Evolutionary conservation across 192 early-diverging fungal species (phyloP).

Genomic region (Backusella westeae): DNA sequence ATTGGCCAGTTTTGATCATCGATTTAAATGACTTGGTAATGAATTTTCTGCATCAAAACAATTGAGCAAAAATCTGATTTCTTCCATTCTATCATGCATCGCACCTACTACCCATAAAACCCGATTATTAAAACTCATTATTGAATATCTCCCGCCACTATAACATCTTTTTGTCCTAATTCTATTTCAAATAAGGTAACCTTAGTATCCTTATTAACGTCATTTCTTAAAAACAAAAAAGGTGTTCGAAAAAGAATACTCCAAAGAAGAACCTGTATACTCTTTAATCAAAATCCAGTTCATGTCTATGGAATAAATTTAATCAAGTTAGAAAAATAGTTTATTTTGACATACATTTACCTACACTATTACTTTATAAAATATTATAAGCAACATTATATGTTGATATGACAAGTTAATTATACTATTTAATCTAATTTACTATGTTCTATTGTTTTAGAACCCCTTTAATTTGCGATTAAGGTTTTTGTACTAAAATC

Average conservation of each 20-base stretch:
- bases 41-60: conserved; percentile 1
- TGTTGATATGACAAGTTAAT: no score
- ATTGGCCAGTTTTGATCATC: not conserved
- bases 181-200: not conserved
- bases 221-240: not conserved
- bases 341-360: no score
- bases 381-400: no score
- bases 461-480: not conserved
- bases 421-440: no score
- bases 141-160: not conserved
- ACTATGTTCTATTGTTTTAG: not conserved
- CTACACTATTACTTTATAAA: no score
- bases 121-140: not conserved
- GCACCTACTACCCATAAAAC: not conserved
- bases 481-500: not conserved
- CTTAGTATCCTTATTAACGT: no score
- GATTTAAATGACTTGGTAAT: not conserved
- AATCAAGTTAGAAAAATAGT: no score
- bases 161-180: not conserved
- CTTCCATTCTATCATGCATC: not conserved
- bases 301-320: no score
- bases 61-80: not conserved
- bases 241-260: not conserved
- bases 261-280: no score
- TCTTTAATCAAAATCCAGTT: no score